Evolutionary conservation across 2,329 filamentous ascomycete species (phyloP), one percentile per base, ranked within the genome.

Genomic region (Exophiala lecanii-corni): DNA sequence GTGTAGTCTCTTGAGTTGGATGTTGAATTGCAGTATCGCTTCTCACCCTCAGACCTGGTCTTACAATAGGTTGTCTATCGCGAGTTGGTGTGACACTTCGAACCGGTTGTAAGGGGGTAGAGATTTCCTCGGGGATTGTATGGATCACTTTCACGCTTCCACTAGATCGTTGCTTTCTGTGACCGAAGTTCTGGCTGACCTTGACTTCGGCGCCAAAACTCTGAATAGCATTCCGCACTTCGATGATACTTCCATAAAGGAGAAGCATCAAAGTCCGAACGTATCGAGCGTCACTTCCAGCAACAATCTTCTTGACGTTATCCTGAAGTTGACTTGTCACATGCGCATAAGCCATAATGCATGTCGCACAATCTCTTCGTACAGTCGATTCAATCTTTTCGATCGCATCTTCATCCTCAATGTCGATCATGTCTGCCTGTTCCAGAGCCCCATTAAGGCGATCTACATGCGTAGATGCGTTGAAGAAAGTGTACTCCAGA

Each of bases 221-320:
- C 16, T 67, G 64, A 56, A 75, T 78, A 30, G 76, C 74, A 57
- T 81, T 81, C 38, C 75, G 73, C 46, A 79, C 65, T 57, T 82
- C 79, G 34, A 78, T 62, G 36, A 79, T 59, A 49, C 76, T 75
- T 36, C 73, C 72, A 53, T 78, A 79, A 25, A 80, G 69, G 50
- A 78, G 70, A 25, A 79, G 68, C 62, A 82, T 70, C 32, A 80
- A 65, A 12, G 72, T 77, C 18, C 78, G 74, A 39, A 81, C 63
- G 50, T 79, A 75, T 43, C 74, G 71, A 5, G 72, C 66, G 51
- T 81, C 76, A 3, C 72, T 71, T 36, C 74, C 69, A 35, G 71
- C 64, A n/a, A 76, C 68, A 23, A 78, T 73, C 44, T 74, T 75
- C 34, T 63, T 60, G 17, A 69, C 61, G 34, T 65, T 70, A 37